phyloP scores from a whole-genome alignment of 352 stramenopile genomes.

The Globisporangium mamillatum region DNA sequence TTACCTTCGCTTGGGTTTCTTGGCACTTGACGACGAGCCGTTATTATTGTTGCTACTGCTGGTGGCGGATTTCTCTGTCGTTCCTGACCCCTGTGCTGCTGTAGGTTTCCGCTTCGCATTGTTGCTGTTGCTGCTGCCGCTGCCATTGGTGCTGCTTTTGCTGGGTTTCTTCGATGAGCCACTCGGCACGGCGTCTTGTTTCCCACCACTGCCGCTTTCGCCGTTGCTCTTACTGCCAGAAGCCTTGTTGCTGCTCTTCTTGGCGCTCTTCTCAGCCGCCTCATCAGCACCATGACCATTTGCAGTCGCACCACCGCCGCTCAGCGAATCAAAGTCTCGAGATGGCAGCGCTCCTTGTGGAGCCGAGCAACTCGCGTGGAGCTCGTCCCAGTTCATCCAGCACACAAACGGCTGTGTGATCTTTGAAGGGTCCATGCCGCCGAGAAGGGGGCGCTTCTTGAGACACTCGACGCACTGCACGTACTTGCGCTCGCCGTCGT shows the following conservation, averaged over 20 bases:
- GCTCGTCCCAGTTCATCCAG: conserved; percentile 86
- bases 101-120: conserved; percentile 21
- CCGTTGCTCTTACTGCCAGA: not conserved
- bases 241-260: conserved; percentile 16
- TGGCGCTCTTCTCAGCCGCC: conserved; percentile 7
- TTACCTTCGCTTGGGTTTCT: conserved; percentile 32
- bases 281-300: conserved; percentile 12
- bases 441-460: conserved; percentile 69
- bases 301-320: not conserved
- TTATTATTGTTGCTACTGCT: not conserved
- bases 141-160: conserved; percentile 17
- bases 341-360: conserved; percentile 41
- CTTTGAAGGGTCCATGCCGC: conserved; percentile 69
- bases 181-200: conserved; percentile 8
- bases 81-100: conserved; percentile 1
- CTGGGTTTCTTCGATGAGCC: conserved; percentile 11
- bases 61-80: conserved; percentile 16
- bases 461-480: conserved; percentile 71
- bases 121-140: not conserved
- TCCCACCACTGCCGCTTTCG: conserved; percentile 6
- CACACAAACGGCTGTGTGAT: conserved; percentile 74
- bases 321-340: conserved; percentile 16
- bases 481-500: conserved; percentile 63
- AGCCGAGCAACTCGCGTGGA: conserved; percentile 75
- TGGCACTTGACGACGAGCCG: conserved; percentile 10